phyloP scores from a whole-genome alignment of 331 rosid genomes.

The Quercus lobata region DNA sequence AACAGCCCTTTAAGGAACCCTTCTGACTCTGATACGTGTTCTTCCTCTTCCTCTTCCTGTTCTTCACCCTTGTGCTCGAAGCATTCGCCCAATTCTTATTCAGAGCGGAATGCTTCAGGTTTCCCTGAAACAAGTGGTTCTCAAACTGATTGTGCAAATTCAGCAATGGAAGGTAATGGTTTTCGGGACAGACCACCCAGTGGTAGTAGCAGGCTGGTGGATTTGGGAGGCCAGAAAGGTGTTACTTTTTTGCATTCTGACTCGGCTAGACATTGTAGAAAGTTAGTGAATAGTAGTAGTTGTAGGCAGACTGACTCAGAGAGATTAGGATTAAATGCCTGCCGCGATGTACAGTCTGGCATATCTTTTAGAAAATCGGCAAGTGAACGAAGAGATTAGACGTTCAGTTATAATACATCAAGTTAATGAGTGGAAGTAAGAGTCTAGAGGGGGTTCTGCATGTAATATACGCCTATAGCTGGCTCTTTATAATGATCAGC shows the following conservation, averaged over 20 bases:
- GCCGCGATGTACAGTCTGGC: constrained; percentile 37
- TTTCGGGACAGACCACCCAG: constrained; percentile 19
- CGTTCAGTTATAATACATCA: constrained; percentile 21
- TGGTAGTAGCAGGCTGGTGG: constrained; percentile 18
- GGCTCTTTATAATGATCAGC: constrained; percentile 19
- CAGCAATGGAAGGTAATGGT: constrained; percentile 12
- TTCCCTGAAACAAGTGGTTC: constrained; percentile 23
- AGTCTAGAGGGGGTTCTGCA: constrained; percentile 25
- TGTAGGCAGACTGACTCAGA: constrained; percentile 43
- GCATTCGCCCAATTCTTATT: constrained; percentile 56
- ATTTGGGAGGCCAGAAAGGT: constrained; percentile 19
- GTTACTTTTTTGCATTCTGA: constrained; percentile 49
- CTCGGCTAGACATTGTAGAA: constrained; percentile 42
- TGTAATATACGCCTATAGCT: constrained; percentile 22
- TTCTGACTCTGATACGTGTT: constrained; percentile 51
- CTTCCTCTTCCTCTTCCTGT: constrained; percentile 37
- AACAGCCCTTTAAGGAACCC: constrained; percentile 31
- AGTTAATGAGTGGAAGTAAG: constrained; percentile 27
- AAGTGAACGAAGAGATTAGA: constrained; percentile 39
- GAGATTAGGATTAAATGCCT: constrained; percentile 50
- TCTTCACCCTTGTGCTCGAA: constrained; percentile 52
- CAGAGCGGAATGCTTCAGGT: constrained; percentile 44
- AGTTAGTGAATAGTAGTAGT: constrained; percentile 41
- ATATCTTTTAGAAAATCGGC: constrained; percentile 43
- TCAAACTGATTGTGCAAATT: constrained; percentile 10